Percentiles rank a stretch among this genome's conserved stretches.
Evolutionary conservation across 495 filamentous ascomycete genomes (phyloP).

Genomic region (Daldinia loculata): DNA sequence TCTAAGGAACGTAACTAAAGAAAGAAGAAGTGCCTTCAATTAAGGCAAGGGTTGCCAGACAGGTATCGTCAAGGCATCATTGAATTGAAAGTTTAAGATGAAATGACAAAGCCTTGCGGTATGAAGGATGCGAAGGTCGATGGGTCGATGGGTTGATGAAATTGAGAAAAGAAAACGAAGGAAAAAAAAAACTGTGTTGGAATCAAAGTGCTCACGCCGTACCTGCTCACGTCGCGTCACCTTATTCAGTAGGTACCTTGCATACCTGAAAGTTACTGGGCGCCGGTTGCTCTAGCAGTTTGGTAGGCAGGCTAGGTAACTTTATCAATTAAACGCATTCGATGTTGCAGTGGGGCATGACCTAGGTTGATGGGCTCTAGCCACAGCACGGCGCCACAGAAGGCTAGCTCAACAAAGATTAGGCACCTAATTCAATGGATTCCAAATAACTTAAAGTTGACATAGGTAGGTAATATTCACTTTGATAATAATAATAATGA

Average conservation of each 20-base stretch:
- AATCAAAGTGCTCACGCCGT: constrained; percentile 29
- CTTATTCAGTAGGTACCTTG: constrained; percentile 5
- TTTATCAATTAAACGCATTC: not conserved
- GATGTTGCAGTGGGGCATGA: not conserved
- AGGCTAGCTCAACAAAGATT: not conserved
- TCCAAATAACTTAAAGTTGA: not conserved
- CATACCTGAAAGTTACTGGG: constrained; percentile 4
- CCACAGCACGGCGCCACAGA: not conserved
- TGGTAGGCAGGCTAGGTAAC: not conserved
- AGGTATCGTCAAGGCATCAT: constrained; percentile 25
- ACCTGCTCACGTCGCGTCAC: constrained; percentile 30
- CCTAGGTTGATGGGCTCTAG: not conserved
- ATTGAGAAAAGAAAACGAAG: constrained; percentile 5
- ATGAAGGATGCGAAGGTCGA: not conserved
- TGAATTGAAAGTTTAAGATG: constrained; percentile 9
- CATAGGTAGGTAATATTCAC: not conserved
- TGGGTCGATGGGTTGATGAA: no score
- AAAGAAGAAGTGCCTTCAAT: constrained; percentile 19
- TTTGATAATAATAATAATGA: no score
- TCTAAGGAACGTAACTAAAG: constrained; percentile 7
- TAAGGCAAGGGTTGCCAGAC: constrained; percentile 13
- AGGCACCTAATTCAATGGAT: no score
- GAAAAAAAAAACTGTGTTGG: constrained; percentile 15
- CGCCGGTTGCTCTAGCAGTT: constrained; percentile 1
- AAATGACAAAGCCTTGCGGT: constrained; percentile 12